phyloP scores from a whole-genome alignment of 345 rosid species.

The Heritiera littoralis region DNA sequence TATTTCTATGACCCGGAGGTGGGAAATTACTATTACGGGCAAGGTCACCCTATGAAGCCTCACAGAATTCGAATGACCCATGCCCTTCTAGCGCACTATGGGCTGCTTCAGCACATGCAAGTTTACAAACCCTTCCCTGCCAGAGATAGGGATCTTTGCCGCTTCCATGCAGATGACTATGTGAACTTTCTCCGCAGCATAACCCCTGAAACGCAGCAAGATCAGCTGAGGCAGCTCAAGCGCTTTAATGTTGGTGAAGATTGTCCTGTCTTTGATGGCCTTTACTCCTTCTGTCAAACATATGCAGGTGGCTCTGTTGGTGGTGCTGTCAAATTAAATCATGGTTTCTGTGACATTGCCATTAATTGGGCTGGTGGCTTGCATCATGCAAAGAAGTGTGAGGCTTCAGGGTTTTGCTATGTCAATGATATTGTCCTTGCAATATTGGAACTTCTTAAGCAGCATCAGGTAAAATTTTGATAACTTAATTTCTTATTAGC shows the following conservation, averaged over 20 bases:
- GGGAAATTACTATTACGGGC: slow-evolving; percentile 69
- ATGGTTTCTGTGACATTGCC: slow-evolving; percentile 61
- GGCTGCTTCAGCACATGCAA: slow-evolving; percentile 73
- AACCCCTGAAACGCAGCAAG: slow-evolving; percentile 74
- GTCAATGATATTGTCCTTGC: slow-evolving; percentile 75
- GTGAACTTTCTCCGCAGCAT: slow-evolving; percentile 64
- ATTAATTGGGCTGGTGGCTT: slow-evolving; percentile 74
- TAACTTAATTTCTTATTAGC: neutral
- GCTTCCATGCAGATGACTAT: slow-evolving; percentile 71
- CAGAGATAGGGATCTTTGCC: slow-evolving; percentile 70
- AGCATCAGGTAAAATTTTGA: slow-evolving; percentile 53
- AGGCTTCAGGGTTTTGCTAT: slow-evolving; percentile 57
- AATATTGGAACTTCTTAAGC: slow-evolving; percentile 72
- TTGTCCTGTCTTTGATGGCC: slow-evolving; percentile 73
- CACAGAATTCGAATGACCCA: slow-evolving; percentile 67
- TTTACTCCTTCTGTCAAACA: slow-evolving; percentile 72
- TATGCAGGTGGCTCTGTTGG: slow-evolving; percentile 77
- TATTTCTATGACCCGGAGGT: slow-evolving; percentile 74
- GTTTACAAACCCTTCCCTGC: slow-evolving; percentile 65
- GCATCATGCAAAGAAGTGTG: slow-evolving; percentile 74
- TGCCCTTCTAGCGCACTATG: slow-evolving; percentile 55
- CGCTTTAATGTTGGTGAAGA: slow-evolving; percentile 78
- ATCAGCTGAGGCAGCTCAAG: slow-evolving; percentile 65
- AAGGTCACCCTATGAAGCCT: slow-evolving; percentile 70
- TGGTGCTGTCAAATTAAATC: slow-evolving; percentile 68